Percentiles rank a stretch among this genome's conserved stretches.
Conservation (phyloP, 192 early-diverging fungal genomes). For the Backusella macrospora region DNA sequence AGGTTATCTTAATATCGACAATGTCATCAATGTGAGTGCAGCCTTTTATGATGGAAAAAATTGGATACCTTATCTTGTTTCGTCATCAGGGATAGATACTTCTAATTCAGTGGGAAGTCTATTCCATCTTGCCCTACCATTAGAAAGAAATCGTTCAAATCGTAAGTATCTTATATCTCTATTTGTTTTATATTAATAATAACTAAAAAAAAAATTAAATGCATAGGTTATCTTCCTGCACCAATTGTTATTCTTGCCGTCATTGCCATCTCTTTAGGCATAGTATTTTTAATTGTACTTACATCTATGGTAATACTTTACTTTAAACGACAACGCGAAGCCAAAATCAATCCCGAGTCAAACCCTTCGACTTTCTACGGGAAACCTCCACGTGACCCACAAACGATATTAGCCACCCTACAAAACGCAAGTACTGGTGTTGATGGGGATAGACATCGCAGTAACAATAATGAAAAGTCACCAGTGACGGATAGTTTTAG, state of each 20-base stretch:
- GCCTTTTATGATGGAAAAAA: conserved; percentile 55
- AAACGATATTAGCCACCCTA: conserved; percentile 37
- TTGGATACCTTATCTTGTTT: conserved; percentile 49
- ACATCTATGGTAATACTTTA: conserved; percentile 57
- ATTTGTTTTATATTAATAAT: neutral
- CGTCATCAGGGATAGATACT: conserved; percentile 32
- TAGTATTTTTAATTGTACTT: conserved; percentile 68
- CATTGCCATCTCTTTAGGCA: conserved; percentile 61
- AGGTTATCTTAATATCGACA: conserved; percentile 45
- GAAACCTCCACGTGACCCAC: conserved; percentile 35
- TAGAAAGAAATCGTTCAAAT: neutral
- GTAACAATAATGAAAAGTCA: neutral
- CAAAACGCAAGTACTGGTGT: neutral
- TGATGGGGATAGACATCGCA: neutral
- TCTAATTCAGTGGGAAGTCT: conserved; percentile 30
- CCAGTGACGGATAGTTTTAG: neutral
- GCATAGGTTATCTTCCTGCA: conserved; percentile 44
- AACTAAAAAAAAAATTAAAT: neutral
- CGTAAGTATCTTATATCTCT: conserved; percentile 5
- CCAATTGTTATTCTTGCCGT: conserved; percentile 71
- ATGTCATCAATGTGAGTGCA: conserved; percentile 44
- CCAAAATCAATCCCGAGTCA: conserved; percentile 15
- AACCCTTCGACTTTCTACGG: conserved; percentile 35
- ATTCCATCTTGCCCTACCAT: conserved; percentile 24
- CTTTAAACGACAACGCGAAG: conserved; percentile 31